Conservation (phyloP, 2,329 filamentous ascomycete genomes). For the Ceratocystis colombiana region DNA sequence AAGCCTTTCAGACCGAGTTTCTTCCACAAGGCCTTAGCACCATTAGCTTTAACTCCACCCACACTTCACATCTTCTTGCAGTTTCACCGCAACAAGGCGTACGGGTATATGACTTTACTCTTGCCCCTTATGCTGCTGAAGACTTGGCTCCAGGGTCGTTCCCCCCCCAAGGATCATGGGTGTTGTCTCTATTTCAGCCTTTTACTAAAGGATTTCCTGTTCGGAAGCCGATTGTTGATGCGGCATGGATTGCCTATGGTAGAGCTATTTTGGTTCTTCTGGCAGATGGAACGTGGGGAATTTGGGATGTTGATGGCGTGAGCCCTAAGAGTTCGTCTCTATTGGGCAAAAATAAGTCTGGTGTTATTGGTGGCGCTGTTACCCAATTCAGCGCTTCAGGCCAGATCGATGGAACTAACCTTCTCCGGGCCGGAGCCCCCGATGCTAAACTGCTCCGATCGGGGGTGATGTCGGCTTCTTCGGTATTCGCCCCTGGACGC, state of each 20-base stretch:
- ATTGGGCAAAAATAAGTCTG: constrained; percentile 42
- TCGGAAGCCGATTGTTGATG: constrained; percentile 52
- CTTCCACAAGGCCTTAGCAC: constrained; percentile 45
- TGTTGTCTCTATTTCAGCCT: constrained; percentile 51
- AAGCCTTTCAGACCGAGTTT: constrained; percentile 52
- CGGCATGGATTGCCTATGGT: constrained; percentile 52
- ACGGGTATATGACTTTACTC: constrained; percentile 52
- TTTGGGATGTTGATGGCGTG: constrained; percentile 55
- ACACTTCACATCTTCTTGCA: constrained; percentile 48
- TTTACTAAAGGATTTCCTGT: constrained; percentile 42
- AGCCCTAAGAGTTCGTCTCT: constrained; percentile 41
- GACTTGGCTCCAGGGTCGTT: constrained; percentile 43
- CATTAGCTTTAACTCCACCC: constrained; percentile 52
- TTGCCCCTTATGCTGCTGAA: constrained; percentile 43
- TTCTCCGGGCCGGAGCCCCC: constrained; percentile 38
- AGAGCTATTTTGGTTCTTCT: constrained; percentile 49
- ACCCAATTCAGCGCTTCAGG: constrained; percentile 50
- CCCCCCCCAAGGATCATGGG: constrained; percentile 52
- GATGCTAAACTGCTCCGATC: constrained; percentile 33
- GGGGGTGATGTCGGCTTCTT: constrained; percentile 36
- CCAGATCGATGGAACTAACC: constrained; percentile 50
- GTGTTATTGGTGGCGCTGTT: constrained; percentile 47
- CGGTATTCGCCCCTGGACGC: constrained; percentile 40
- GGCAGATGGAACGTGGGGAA: constrained; percentile 56
- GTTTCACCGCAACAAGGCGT: constrained; percentile 47